phyloP scores from a whole-genome alignment of 768 basidiomycete species.

The Collybia nuda region DNA sequence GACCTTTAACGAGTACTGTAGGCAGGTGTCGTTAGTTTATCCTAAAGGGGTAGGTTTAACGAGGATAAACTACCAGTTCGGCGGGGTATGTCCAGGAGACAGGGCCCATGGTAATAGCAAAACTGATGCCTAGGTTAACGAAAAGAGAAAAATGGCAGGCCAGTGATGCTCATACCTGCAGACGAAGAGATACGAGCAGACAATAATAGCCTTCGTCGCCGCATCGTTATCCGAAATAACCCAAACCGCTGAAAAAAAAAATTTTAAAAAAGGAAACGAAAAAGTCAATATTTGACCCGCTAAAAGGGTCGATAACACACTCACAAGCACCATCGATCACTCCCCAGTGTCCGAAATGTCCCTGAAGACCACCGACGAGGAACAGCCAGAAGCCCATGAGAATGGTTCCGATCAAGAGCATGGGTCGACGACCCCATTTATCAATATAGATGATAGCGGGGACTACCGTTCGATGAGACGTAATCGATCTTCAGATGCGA shows the following conservation, averaged over 20 bases:
- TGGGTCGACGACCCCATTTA: constrained; percentile 76
- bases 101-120: constrained; percentile 77
- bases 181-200: constrained; percentile 76
- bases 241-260: constrained; percentile 37
- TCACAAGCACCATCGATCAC: constrained; percentile 29
- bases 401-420: constrained; percentile 63
- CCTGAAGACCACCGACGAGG: constrained; percentile 78
- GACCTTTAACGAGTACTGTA: constrained; percentile 56
- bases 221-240: constrained; percentile 53
- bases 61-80: constrained; percentile 40
- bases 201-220: constrained; percentile 70
- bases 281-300: neutral
- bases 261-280: too few species aligned
- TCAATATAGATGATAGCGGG: constrained; percentile 68
- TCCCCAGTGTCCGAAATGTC: constrained; percentile 64
- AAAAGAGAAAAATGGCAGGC: neutral
- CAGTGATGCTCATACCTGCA: constrained; percentile 36
- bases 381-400: constrained; percentile 77
- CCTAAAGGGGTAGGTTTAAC: neutral
- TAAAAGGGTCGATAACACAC: neutral
- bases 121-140: constrained; percentile 29
- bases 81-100: constrained; percentile 76
- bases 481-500: constrained; percentile 40
- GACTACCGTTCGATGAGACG: constrained; percentile 28
- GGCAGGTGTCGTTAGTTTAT: neutral